Conservation (phyloP, 768 basidiomycete species). For the Tylopilus plumbeoviolaceoides region DNA sequence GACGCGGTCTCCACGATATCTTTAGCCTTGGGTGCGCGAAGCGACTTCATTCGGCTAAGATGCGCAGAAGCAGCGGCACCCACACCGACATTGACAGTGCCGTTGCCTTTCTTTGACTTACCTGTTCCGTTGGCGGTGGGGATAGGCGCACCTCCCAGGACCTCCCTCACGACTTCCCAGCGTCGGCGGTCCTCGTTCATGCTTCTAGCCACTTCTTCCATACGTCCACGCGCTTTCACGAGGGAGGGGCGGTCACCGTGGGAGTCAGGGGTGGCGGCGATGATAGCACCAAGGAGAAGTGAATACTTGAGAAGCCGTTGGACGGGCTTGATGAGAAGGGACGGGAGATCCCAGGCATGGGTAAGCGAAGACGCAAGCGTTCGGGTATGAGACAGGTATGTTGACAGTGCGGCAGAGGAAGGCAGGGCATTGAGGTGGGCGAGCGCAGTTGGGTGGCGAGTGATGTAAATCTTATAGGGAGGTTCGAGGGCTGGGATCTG, state of each 20-base stretch:
- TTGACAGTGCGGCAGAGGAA: slow-evolving; percentile 43
- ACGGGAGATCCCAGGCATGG: slow-evolving; percentile 90
- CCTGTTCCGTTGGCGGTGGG: slow-evolving; percentile 37
- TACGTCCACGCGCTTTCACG: slow-evolving; percentile 33
- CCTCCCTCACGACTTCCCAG: slow-evolving; percentile 75
- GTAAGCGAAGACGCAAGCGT: slow-evolving; percentile 66
- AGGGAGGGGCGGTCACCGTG: slow-evolving; percentile 56
- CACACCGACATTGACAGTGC: slow-evolving; percentile 37
- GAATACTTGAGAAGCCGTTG: slow-evolving; percentile 95
- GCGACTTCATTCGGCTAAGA: slow-evolving; percentile 56
- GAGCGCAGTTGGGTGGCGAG: slow-evolving; percentile 70
- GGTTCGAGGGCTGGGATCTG: slow-evolving; percentile 69
- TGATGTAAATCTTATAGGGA: slow-evolving; percentile 78
- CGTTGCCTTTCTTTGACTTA: slow-evolving; percentile 37
- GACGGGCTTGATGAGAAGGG: slow-evolving; percentile 95
- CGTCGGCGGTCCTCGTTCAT: slow-evolving; percentile 78
- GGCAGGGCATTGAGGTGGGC: slow-evolving; percentile 54
- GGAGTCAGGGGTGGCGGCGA: slow-evolving; percentile 65
- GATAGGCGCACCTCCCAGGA: slow-evolving; percentile 44
- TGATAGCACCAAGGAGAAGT: slow-evolving; percentile 73
- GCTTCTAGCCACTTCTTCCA: slow-evolving; percentile 70
- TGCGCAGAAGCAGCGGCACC: slow-evolving; percentile 54
- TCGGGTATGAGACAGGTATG: slow-evolving; percentile 66
- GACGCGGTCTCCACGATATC: slow-evolving; percentile 24
- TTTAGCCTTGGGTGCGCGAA: slow-evolving; percentile 36